phyloP scores from a whole-genome alignment of 768 basidiomycete species.

The Termitomyces sp. region DNA sequence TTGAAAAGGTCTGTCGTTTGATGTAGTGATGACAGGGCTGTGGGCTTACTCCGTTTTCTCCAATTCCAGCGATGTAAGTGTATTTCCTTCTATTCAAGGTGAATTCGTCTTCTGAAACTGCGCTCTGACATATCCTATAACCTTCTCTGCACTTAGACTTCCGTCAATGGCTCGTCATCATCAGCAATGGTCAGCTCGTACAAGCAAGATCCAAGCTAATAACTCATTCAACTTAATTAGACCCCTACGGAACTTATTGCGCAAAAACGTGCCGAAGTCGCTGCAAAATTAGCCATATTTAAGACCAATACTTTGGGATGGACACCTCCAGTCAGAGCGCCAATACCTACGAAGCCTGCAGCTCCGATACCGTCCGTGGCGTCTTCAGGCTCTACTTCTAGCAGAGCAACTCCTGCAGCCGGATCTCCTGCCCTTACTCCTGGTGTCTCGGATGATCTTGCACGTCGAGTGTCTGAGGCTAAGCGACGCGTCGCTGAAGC shows the following conservation, averaged over 20 bases:
- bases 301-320: constrained; percentile 34
- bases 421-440: constrained; percentile 27
- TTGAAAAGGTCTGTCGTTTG: constrained; percentile 53
- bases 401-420: constrained; percentile 41
- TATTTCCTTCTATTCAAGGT: constrained; percentile 50
- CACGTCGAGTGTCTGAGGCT: constrained; percentile 76
- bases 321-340: constrained; percentile 32
- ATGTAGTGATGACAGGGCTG: constrained; percentile 2
- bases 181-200: constrained; percentile 39
- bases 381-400: constrained; percentile 28
- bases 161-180: constrained; percentile 39
- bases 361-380: constrained; percentile 26
- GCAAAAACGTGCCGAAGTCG: constrained; percentile 79
- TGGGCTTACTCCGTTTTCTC: constrained; percentile 15
- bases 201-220: neutral
- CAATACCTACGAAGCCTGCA: constrained; percentile 34
- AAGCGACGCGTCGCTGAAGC: constrained; percentile 81
- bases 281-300: constrained; percentile 81
- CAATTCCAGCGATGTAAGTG: constrained; percentile 66
- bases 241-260: constrained; percentile 60
- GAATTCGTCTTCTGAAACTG: constrained; percentile 51
- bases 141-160: constrained; percentile 49
- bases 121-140: constrained; percentile 68
- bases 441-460: constrained; percentile 55
- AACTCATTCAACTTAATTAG: neutral